Evolutionary conservation across 495 filamentous ascomycete genomes (phyloP), one percentile per base, ranked within the genome.

Genomic region (Baudoinia panamericana): DNA sequence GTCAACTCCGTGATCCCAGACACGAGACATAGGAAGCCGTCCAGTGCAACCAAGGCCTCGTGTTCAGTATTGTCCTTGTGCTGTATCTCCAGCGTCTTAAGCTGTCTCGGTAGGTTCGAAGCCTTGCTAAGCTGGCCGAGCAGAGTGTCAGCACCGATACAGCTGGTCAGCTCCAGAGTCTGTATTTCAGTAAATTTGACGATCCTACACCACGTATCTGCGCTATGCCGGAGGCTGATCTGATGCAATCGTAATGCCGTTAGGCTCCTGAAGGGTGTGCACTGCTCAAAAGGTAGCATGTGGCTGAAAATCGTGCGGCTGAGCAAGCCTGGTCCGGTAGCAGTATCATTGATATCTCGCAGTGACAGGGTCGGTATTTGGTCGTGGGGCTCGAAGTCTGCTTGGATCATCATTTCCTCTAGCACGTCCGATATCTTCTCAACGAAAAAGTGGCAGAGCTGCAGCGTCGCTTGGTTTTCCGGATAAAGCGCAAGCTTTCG

Each of bases 21-120:
- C 6, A 62, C 56, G 13, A 62, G 43, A 25, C 49, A 54, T n/a
- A 63, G 33, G 39, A 63, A 59, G 15, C 57, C 59, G 29, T 63
- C 59, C 21, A 63, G 37, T 15, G 59, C 59, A 15, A 42, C 46
- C 36, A 63, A 34, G 0, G 47, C 57, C 30, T 63, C 59, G 29
- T 59, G 52, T 39, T 63, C 60, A 2, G 30, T 12, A 36, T 63
- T 62, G 32, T 63, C 60, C 18, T 56, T 51, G 45, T 60, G 57
- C 41, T 60, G 55, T 22, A 62, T 53, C 17, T 57, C 53, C 5
- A 63, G 36, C 1, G 29, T 41, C 26, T 53, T 53, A 9, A 63
- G 48, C 37, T 59, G 49, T 25, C 49, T 52, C 5, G 60, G 60
- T 17, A 63, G 44, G 23, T 44, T 39, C 2, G 50, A 37, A 31